Base-by-base conservation (phyloP, 148 eudicot genomes). In the Talinum fruticosum region DNA sequence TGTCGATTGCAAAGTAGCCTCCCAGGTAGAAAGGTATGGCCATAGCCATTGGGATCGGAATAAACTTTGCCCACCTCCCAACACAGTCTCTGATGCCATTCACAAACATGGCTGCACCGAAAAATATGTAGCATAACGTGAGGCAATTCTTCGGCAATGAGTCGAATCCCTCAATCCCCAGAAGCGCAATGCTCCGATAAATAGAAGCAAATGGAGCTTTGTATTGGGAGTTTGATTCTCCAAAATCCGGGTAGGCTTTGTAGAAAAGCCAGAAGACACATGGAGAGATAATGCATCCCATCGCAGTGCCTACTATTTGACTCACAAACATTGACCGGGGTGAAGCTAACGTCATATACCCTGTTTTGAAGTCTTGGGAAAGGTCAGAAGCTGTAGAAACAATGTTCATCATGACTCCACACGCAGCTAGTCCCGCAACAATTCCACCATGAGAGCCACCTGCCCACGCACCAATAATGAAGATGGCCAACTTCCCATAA, bases 371-470 rank as follows among this genome's bases (percentile, higher is more conserved):
- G 76, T 91, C 96, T 73, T 91, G 96, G 75, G 84, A 87, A 13
- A 93, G 87, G 82, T 89, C 92, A 7, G 92, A 85, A 4, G 96
- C 93, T 26, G 93, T 91, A 1, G 92, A 76, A 29, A 88, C 95
- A 21, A 93, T 91, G 72, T 90, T 90, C 92, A 91, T 91, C 92
- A 93, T 88, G 54, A 93, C 96, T 24, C 95, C 93, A 69, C 97
- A 89, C 0, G 97, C 96, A 7, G 96, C 97, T 75, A 93, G 67
- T 13, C 97, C 97, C 0, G 92, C 96, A 30, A 93, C 79, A 36
- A 93, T 85, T 13, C 96, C 96, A 28, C 92, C 93, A 14, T 87
- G 78, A 1, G 87, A 75, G 23, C 89, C 78, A 38, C 93, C 96
- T 0, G 90, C 97, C 97, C 97, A 92, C 32, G 95, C 89, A 8